phyloP scores from a whole-genome alignment of 2,329 filamentous ascomycete genomes.

The Hypoxylon sp. region DNA sequence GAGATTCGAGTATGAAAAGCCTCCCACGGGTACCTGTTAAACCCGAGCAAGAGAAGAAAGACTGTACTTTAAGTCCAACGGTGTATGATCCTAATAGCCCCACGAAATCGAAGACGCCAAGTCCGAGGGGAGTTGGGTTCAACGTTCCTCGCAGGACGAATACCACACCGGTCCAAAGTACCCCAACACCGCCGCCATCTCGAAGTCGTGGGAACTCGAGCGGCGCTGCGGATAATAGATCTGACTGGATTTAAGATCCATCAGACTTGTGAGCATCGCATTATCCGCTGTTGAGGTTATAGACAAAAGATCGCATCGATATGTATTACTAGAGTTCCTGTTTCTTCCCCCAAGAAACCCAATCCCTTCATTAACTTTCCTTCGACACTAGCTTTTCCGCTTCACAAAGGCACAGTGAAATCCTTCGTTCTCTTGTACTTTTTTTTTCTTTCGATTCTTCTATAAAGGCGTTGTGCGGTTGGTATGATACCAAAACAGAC shows the following conservation, averaged over 20 bases:
- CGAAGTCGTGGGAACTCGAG: slow-evolving; percentile 47
- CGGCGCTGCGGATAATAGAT: slow-evolving; percentile 36
- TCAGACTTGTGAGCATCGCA: slow-evolving; percentile 1
- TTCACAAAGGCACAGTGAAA: slow-evolving; percentile 25
- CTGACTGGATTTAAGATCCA: slow-evolving; percentile 51
- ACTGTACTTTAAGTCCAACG: slow-evolving; percentile 64
- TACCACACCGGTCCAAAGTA: slow-evolving; percentile 44
- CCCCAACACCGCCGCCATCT: slow-evolving; percentile 30
- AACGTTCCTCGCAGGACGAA: slow-evolving; percentile 51
- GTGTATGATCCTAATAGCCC: slow-evolving; percentile 66
- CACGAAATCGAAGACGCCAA: slow-evolving; percentile 58
- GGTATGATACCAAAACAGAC: slow-evolving; percentile 44
- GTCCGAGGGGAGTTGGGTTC: slow-evolving; percentile 62
- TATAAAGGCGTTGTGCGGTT: slow-evolving; percentile 41
- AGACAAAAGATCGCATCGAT: slow-evolving; percentile 31
- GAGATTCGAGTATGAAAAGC: slow-evolving; percentile 47
- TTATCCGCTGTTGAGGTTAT: slow-evolving; percentile 29
- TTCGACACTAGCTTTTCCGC: slow-evolving; percentile 30
- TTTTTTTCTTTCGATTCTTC: slow-evolving; percentile 32
- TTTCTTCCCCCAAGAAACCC: slow-evolving; percentile 30
- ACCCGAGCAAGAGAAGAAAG: slow-evolving; percentile 47
- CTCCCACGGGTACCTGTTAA: slow-evolving; percentile 58
- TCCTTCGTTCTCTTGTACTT: slow-evolving; percentile 33
- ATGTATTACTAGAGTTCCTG: slow-evolving; percentile 34
- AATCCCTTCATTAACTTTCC: slow-evolving; percentile 38